Percentiles rank a stretch among this genome's conserved stretches.
phyloP scores from a whole-genome alignment of 2,329 filamentous ascomycete genomes.

The Trichophyton simii region DNA sequence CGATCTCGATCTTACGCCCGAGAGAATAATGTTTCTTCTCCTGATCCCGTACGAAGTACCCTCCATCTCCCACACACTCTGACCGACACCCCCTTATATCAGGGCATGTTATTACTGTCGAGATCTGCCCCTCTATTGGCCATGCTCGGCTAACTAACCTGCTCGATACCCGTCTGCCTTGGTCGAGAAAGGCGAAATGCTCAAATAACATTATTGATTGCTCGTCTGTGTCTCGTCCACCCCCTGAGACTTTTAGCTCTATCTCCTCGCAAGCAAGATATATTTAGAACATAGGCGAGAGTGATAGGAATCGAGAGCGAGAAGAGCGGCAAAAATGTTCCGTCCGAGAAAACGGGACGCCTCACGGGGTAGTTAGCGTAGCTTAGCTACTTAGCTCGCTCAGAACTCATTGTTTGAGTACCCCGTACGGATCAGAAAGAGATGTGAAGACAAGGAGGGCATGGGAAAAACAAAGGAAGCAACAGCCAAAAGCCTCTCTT shows the following conservation, averaged over 20 bases:
- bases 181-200: background rate
- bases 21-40: background rate
- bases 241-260: background rate
- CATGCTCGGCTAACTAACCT: background rate
- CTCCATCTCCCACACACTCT: background rate
- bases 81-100: background rate
- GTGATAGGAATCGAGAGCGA: background rate
- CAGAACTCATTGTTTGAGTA: background rate
- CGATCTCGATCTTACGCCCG: background rate
- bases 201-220: background rate
- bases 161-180: background rate
- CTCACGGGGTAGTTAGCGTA: background rate
- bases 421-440: background rate
- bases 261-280: background rate
- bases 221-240: background rate
- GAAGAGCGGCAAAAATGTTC: background rate
- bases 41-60: background rate
- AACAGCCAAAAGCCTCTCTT: background rate
- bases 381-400: background rate
- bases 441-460: background rate
- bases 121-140: background rate
- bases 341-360: slow-evolving; percentile 3
- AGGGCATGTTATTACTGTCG: too few species aligned
- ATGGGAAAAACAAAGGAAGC: background rate
- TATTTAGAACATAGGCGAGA: slow-evolving; percentile 3